Conservation (phyloP, 768 basidiomycete species). For the Lactifluus echinatus region DNA sequence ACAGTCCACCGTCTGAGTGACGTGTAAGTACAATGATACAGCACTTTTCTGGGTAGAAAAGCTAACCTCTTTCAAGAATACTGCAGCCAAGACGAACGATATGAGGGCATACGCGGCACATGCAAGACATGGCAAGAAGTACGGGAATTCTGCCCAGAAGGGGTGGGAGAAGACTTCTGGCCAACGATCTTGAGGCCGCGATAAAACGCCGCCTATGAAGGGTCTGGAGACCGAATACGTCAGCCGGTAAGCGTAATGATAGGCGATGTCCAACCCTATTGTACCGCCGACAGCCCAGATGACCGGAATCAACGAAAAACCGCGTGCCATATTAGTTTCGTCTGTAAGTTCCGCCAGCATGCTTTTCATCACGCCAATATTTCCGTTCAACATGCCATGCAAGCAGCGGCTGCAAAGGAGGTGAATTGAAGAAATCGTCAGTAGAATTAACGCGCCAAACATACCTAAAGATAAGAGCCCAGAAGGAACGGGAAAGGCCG, state of each 20-base stretch:
- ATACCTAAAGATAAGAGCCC: constrained; percentile 24
- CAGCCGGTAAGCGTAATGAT: background rate
- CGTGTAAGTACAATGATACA: background rate
- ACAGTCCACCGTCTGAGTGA: background rate
- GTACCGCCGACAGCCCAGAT: constrained; percentile 14
- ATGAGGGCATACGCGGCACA: constrained; percentile 1
- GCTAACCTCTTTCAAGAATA: constrained; percentile 13
- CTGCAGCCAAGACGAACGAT: constrained; percentile 5
- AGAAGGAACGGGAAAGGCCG: constrained; percentile 31
- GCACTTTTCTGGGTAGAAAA: too few species aligned
- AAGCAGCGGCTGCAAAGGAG: constrained; percentile 1
- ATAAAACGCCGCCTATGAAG: constrained; percentile 21
- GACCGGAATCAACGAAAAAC: constrained; percentile 30
- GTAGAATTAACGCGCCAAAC: background rate
- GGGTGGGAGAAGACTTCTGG: constrained; percentile 16
- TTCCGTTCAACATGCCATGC: constrained; percentile 12
- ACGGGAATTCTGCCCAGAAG: constrained; percentile 24
- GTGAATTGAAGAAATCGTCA: background rate
- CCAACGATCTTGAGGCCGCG: constrained; percentile 23
- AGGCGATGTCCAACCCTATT: background rate
- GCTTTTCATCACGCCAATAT: constrained; percentile 57
- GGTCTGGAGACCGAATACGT: constrained; percentile 3
- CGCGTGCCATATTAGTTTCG: constrained; percentile 44
- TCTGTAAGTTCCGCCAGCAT: constrained; percentile 62
- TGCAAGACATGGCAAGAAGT: constrained; percentile 23